These are phyloP conservation scores for Fragaria ananassa DNA, from an alignment of 306 rosid species.

Conservation along the genomic window DNA sequence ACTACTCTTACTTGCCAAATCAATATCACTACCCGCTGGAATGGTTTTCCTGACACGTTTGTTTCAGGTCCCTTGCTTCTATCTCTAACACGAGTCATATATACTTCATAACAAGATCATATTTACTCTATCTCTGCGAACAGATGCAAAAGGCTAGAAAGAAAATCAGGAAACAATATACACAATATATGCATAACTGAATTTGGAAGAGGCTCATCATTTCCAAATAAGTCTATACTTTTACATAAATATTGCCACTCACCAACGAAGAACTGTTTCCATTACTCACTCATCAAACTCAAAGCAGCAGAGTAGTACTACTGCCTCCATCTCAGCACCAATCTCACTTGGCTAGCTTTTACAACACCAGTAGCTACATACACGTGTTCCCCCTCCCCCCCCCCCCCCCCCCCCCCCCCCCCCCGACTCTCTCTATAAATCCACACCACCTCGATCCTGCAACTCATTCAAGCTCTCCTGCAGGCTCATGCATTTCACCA, in stretches of 20 bases:
- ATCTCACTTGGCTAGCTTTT: conserved; percentile 37
- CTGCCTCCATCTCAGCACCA: neutral
- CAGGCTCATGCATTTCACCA: conserved; percentile 28
- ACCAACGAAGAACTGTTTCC: neutral
- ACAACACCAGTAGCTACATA: neutral
- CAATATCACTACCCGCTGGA: neutral
- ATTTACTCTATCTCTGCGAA: neutral
- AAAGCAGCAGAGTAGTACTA: neutral
- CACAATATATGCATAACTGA: neutral
- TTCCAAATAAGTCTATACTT: neutral
- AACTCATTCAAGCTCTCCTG: neutral
- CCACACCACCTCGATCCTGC: conserved; percentile 23
- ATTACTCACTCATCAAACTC: neutral
- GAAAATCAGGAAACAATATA: neutral
- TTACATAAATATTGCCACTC: neutral
- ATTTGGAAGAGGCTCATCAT: conserved; percentile 2
- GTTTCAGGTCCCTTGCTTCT: neutral
- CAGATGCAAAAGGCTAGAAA: neutral
- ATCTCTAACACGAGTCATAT: neutral
- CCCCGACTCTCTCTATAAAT: conserved; percentile 37
- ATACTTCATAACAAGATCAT: neutral
- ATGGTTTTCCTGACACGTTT: conserved; percentile 9
- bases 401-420: conserved; percentile 40
- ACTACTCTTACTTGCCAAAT: conserved; percentile 15
- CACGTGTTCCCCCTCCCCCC: conserved; percentile 43